phyloP scores from a whole-genome alignment of 148 eudicot genomes.

The Spergularia marina region DNA sequence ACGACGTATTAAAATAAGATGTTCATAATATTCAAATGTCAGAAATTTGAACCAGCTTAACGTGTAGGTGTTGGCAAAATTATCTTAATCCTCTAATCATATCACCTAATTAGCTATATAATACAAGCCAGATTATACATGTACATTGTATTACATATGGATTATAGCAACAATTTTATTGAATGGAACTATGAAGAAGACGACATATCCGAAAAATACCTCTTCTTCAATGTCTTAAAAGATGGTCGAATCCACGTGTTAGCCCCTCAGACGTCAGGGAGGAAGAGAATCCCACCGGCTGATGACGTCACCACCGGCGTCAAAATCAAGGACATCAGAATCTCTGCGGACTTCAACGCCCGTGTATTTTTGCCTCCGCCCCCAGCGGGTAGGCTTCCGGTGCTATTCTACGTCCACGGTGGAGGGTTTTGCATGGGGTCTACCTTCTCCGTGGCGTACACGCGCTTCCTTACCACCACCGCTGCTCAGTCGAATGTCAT shows the following conservation, averaged over 20 bases:
- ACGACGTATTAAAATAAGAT: no score
- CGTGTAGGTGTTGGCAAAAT: no score
- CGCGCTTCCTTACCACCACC: constrained; percentile 17
- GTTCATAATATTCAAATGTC: no score
- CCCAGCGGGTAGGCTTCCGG: not conserved
- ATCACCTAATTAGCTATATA: no score
- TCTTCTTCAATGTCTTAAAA: constrained; percentile 28
- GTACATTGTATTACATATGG: not conserved
- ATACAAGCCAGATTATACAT: no score
- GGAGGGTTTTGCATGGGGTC: constrained; percentile 36
- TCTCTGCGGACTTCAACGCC: constrained; percentile 23
- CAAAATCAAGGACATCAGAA: constrained; percentile 28
- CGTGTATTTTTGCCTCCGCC: constrained; percentile 27
- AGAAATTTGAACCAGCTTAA: no score
- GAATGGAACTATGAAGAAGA: constrained; percentile 2
- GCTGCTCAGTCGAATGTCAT: constrained; percentile 18
- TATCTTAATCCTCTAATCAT: no score
- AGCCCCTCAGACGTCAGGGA: not conserved
- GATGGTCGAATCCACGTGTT: constrained; percentile 19
- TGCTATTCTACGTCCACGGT: constrained; percentile 39
- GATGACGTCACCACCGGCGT: constrained; percentile 25
- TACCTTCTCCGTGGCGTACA: constrained; percentile 28
- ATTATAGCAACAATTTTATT: not conserved
- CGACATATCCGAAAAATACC: constrained; percentile 12
- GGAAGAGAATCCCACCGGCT: not conserved